Conservation (phyloP, 106 monocot species). For the Vanilla planifolia region DNA sequence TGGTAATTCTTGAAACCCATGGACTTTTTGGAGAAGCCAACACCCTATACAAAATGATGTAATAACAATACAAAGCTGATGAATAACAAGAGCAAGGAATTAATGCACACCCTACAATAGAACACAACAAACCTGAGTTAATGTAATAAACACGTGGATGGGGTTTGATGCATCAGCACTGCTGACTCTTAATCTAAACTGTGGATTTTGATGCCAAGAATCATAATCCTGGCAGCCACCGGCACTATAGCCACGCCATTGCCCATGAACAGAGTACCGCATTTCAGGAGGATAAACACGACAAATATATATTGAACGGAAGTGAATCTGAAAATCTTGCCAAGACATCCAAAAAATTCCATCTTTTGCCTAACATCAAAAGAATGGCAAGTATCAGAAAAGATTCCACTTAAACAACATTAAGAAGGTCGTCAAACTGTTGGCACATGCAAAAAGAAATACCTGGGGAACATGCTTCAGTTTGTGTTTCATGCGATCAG, state of each 20-base stretch:
- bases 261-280: slow-evolving; percentile 87
- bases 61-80: neutral
- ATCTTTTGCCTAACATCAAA: slow-evolving; percentile 64
- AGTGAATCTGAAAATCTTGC: slow-evolving; percentile 99
- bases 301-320: slow-evolving; percentile 94
- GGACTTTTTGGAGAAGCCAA: slow-evolving; percentile 81
- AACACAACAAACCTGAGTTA: slow-evolving; percentile 68
- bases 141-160: slow-evolving; percentile 90
- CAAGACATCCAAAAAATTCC: slow-evolving; percentile 99
- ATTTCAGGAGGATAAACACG: slow-evolving; percentile 96
- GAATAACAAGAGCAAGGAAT: neutral
- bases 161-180: slow-evolving; percentile 71
- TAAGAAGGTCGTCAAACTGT: neutral
- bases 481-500: slow-evolving; percentile 95
- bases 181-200: slow-evolving; percentile 64
- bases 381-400: neutral
- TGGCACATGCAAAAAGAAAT: neutral
- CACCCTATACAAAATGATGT: slow-evolving; percentile 45
- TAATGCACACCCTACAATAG: neutral
- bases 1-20: slow-evolving; percentile 84
- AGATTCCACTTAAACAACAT: neutral
- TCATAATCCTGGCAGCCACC: slow-evolving; percentile 98
- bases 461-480: slow-evolving; percentile 91
- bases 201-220: slow-evolving; percentile 99
- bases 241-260: slow-evolving; percentile 95